Percentiles rank a stretch among this genome's conserved stretches.
phyloP scores from a whole-genome alignment of 2,329 filamentous ascomycete genomes.

The Pezicula neosporulosa region DNA sequence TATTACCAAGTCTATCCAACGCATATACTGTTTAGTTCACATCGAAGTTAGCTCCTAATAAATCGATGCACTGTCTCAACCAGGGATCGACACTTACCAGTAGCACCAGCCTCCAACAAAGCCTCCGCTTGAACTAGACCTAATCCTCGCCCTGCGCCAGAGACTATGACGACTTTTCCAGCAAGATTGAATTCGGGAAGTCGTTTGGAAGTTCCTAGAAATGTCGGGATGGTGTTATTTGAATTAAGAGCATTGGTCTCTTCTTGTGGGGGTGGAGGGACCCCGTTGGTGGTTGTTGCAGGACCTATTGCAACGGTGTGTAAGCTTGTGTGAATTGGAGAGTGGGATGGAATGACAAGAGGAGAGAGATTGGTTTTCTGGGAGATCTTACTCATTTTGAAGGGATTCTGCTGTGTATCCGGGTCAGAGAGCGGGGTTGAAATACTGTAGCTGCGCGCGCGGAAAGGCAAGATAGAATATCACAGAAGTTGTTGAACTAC shows the following conservation, averaged over 20 bases:
- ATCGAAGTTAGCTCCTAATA: neutral
- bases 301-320: neutral
- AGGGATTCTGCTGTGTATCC: too few relatives aligned
- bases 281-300: slow-evolving; percentile 1
- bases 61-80: neutral
- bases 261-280: slow-evolving; percentile 12
- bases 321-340: neutral
- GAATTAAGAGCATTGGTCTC: slow-evolving; percentile 7
- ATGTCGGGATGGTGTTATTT: slow-evolving; percentile 5
- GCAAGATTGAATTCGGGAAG: slow-evolving; percentile 61
- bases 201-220: slow-evolving; percentile 21
- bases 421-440: too few relatives aligned
- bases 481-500: too few relatives aligned
- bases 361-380: too few relatives aligned
- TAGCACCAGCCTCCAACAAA: slow-evolving; percentile 71
- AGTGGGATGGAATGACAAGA: neutral
- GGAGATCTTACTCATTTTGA: too few relatives aligned
- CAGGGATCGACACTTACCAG: slow-evolving; percentile 36
- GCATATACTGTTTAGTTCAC: slow-evolving; percentile 31
- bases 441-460: too few relatives aligned
- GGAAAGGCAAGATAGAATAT: too few relatives aligned
- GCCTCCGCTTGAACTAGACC: slow-evolving; percentile 73
- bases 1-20: slow-evolving; percentile 33
- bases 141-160: slow-evolving; percentile 68
- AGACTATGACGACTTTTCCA: slow-evolving; percentile 67